Evolutionary conservation across 1,284 basidiomycete species (phyloP).

Genomic region (Tilletia caries): DNA sequence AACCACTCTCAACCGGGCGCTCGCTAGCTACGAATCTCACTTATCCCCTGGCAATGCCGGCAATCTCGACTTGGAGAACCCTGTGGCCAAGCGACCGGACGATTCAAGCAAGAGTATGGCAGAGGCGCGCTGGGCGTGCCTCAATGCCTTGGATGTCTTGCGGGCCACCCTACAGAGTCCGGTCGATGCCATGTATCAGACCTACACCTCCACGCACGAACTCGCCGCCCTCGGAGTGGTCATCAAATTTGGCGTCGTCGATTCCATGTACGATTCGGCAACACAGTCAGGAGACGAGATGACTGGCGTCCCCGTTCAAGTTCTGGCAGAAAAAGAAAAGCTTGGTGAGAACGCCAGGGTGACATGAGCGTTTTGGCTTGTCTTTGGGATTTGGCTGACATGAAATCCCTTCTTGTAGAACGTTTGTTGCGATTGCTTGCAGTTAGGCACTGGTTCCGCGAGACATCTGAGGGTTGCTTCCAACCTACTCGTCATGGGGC

Average conservation of each 20-base stretch:
- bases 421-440: not conserved
- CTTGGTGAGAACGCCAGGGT: not conserved
- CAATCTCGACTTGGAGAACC: not conserved
- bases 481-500: not conserved
- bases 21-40: not conserved
- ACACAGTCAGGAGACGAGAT: not conserved
- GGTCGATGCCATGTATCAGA: slow-evolving; percentile 11
- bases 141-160: not conserved
- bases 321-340: not conserved
- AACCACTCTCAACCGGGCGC: not conserved
- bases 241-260: slow-evolving; percentile 1
- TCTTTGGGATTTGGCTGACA: no score
- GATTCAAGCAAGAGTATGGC: slow-evolving; percentile 10
- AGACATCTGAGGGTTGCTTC: slow-evolving; percentile 4
- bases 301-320: not conserved
- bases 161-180: not conserved
- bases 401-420: no score
- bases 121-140: slow-evolving; percentile 10
- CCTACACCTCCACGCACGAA: not conserved
- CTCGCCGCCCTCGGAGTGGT: not conserved
- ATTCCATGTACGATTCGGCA: not conserved
- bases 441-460: slow-evolving; percentile 8
- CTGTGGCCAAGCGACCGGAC: not conserved
- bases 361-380: no score
- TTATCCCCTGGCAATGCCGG: not conserved